Evolutionary conservation across 106 monocot species (phyloP).

Genomic region (Amphibolis antarctica): DNA sequence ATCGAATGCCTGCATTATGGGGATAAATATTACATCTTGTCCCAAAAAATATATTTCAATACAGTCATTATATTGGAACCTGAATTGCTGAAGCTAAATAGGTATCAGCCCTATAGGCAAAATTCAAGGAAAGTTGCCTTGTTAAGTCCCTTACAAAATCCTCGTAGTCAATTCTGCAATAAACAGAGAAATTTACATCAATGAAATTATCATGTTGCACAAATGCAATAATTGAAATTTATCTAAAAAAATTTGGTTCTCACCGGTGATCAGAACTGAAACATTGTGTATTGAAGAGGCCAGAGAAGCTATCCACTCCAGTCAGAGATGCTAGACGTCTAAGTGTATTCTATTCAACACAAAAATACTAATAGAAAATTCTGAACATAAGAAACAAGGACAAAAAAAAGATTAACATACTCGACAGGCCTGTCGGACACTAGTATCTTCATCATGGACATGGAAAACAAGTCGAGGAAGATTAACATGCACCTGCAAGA

Average conservation of each 20-base stretch:
- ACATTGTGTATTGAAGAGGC: conserved; percentile 38
- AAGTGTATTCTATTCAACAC: conserved; percentile 42
- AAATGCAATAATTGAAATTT: neutral
- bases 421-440: conserved; percentile 84
- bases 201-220: neutral
- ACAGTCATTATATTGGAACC: conserved; percentile 21
- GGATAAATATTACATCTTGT: neutral
- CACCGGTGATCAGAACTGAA: conserved; percentile 80
- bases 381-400: neutral
- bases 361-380: conserved; percentile 3
- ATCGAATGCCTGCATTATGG: conserved; percentile 60
- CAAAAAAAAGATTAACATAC: conserved; percentile 27
- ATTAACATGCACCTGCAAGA: conserved; percentile 54
- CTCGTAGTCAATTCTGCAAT: conserved; percentile 72
- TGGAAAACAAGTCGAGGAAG: conserved; percentile 85
- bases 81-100: conserved; percentile 72
- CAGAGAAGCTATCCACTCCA: conserved; percentile 50
- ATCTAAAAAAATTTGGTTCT: neutral
- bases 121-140: conserved; percentile 48
- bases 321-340: conserved; percentile 52
- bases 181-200: neutral
- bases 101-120: conserved; percentile 43
- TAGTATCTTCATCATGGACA: conserved; percentile 76
- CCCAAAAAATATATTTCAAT: neutral
- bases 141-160: conserved; percentile 79